A percentile compares a stretch with the other conserved stretches of the same genome.
Conservation (phyloP, 2,329 filamentous ascomycete species). For the Venturia carpophila region DNA sequence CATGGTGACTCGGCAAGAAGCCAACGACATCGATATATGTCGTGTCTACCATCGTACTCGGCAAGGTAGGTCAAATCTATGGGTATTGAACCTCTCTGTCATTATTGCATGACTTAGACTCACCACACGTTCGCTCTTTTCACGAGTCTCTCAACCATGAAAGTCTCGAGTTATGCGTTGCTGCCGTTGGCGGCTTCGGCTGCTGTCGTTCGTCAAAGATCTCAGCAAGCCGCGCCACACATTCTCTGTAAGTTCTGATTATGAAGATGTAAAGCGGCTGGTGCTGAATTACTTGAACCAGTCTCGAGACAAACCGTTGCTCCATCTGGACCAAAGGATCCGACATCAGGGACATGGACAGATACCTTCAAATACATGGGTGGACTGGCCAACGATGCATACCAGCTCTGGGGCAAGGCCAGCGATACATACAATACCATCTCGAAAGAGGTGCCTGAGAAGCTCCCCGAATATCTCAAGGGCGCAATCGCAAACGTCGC, state of each 20-base stretch:
- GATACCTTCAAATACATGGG: background rate
- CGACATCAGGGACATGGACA: background rate
- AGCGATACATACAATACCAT: constrained; percentile 5
- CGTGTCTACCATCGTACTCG: background rate
- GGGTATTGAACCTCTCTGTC: background rate
- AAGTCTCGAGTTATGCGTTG: background rate
- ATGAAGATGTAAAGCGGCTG: background rate
- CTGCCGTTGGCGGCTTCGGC: constrained; percentile 7
- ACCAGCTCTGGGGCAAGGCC: background rate
- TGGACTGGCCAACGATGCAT: background rate
- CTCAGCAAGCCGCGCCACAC: background rate
- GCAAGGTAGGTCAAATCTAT: background rate
- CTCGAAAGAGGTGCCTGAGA: background rate
- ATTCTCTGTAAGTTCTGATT: background rate
- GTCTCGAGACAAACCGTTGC: constrained; percentile 10
- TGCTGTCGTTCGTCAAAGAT: background rate
- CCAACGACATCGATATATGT: background rate
- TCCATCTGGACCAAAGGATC: background rate
- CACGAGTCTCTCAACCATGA: constrained; percentile 1
- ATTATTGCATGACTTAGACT: background rate
- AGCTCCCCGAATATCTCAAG: background rate
- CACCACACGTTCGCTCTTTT: background rate
- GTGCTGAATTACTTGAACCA: background rate
- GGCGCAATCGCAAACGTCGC: background rate
- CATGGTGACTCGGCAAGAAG: background rate